Conservation (phyloP, 306 rosid species). For the Ormosia semicastrata region DNA sequence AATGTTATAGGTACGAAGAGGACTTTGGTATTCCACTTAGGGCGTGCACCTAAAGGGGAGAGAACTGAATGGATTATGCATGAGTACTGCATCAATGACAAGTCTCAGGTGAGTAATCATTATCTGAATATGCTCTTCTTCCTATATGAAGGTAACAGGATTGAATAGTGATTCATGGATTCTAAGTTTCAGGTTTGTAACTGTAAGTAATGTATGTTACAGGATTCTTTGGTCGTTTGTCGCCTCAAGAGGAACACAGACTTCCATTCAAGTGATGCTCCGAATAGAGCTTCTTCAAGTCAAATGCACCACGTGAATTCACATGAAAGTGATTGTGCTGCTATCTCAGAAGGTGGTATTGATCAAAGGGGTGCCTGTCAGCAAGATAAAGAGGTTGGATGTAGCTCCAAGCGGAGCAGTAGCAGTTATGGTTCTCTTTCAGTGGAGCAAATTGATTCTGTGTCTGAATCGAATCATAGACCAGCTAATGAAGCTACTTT, state of each 20-base stretch:
- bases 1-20: conserved; percentile 76
- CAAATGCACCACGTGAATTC: conserved; percentile 32
- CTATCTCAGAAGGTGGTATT: conserved; percentile 38
- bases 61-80: conserved; percentile 99
- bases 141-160: neutral
- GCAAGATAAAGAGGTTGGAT: conserved; percentile 60
- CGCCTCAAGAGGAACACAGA: conserved; percentile 80
- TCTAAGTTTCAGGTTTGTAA: neutral
- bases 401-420: conserved; percentile 44
- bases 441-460: conserved; percentile 63
- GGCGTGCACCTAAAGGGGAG: conserved; percentile 96
- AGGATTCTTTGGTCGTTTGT: conserved; percentile 89
- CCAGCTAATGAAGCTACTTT: conserved; percentile 37
- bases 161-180: neutral
- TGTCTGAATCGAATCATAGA: conserved; percentile 55
- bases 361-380: conserved; percentile 32
- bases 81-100: conserved; percentile 71
- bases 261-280: conserved; percentile 47
- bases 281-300: conserved; percentile 57
- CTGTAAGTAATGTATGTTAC: neutral
- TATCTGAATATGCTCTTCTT: neutral
- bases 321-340: conserved; percentile 48
- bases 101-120: conserved; percentile 62
- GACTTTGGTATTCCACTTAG: conserved; percentile 86
- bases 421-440: conserved; percentile 72